A percentile compares a stretch with the other conserved stretches of the same genome.
phyloP scores from a whole-genome alignment of 208 protist species.

The Leishmania major region DNA sequence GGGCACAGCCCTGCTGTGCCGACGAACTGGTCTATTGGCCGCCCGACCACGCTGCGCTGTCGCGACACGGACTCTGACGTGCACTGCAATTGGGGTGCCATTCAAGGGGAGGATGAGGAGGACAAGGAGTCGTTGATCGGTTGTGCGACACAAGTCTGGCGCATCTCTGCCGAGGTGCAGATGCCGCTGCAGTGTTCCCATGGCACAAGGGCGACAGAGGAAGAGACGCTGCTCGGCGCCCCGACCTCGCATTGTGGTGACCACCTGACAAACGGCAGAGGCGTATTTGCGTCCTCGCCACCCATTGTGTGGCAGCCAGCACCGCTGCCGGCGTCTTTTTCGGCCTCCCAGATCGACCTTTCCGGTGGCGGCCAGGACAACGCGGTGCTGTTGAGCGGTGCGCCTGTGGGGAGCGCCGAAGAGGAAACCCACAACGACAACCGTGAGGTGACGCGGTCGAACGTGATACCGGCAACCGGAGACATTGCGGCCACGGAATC shows the following conservation, averaged over 20 bases:
- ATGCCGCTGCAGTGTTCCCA: neutral
- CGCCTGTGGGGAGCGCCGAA: neutral
- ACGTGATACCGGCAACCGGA: neutral
- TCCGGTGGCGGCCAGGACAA: neutral
- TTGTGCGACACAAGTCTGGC: constrained; percentile 15
- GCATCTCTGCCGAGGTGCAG: neutral
- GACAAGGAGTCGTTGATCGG: constrained; percentile 5
- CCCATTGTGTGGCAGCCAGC: neutral
- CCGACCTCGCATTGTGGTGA: neutral
- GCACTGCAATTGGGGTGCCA: constrained; percentile 3
- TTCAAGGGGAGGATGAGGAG: neutral
- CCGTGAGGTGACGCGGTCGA: neutral
- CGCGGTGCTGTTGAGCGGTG: constrained; percentile 9
- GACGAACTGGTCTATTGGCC: constrained; percentile 21
- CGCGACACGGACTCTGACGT: constrained; percentile 5
- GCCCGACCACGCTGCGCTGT: constrained; percentile 21
- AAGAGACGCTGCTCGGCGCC: neutral
- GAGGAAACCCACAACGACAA: constrained; percentile 6
- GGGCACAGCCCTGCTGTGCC: constrained; percentile 23
- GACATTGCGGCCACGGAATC: neutral
- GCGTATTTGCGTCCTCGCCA: neutral
- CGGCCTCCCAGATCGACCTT: constrained; percentile 7
- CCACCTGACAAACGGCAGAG: neutral
- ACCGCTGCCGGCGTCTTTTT: neutral
- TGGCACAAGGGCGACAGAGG: neutral